Evolutionary conservation across 306 rosid species (phyloP), one percentile per base, ranked within the genome.

Genomic region (Vicia villosa): DNA sequence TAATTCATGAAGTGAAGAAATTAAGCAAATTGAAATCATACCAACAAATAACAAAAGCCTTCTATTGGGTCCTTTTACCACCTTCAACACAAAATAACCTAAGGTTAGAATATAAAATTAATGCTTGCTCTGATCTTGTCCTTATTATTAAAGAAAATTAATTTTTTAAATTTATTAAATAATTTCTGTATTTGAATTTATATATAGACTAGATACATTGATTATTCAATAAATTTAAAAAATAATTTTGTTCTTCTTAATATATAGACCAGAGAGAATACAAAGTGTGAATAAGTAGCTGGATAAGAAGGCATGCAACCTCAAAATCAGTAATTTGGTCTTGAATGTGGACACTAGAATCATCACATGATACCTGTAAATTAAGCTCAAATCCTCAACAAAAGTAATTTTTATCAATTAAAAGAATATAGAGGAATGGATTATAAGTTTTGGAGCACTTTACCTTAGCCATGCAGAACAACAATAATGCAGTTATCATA

Each of bases 51-150:
- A 3, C 55, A 77, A 56, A 42, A 69, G 75, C 66, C 68, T 82
- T 69, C 80, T 77, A 47, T 64, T 74, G 50, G 85, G 82, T 64
- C 82, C 80, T 69, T 77, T 69, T 4, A 77, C 82, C 52, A 77
- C 51, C 85, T 82, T 72, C 77, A 41, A 58, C 65, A 12, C 14
- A 13, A 20, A 43, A 3, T 47, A n/a, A 0, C 12, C 36, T 2
- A 21, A 34, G 6, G 34, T 66, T 34, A 54, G 19, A 19, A 52
- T n/a, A 32, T 32, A 0, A 32, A 6, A 32, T 22, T n/a, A n/a
- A n/a, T n/a, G n/a, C n/a, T n/a, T n/a, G n/a, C n/a, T n/a, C n/a
- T n/a, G n/a, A n/a, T n/a, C n/a, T n/a, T n/a, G n/a, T n/a, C n/a
- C n/a, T n/a, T n/a, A n/a, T n/a, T n/a, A n/a, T n/a, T n/a, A n/a